Evolutionary conservation across 495 filamentous ascomycete genomes (phyloP).

Genomic region (Xylaria grammica): DNA sequence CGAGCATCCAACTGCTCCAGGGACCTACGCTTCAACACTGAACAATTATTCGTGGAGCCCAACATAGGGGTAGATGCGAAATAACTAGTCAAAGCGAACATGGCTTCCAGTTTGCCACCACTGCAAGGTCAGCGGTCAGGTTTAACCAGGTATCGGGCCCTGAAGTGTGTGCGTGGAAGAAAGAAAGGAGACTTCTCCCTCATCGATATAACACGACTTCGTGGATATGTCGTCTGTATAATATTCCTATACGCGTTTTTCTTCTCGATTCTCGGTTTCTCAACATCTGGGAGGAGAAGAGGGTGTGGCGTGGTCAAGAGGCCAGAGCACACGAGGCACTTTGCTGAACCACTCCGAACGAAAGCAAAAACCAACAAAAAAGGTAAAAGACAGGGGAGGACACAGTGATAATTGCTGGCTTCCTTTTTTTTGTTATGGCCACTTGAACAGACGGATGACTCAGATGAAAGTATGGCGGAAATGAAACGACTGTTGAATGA

Average conservation of each 20-base stretch:
- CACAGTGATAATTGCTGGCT: conserved; percentile 3
- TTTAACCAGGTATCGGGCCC: neutral
- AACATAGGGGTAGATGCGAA: conserved; percentile 25
- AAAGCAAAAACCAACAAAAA: neutral
- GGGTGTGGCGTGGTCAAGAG: conserved; percentile 29
- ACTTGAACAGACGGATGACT: conserved; percentile 19
- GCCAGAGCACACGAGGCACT: conserved; percentile 6
- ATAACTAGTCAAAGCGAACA: conserved; percentile 3
- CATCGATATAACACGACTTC: conserved; percentile 27
- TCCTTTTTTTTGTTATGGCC: conserved; percentile 12
- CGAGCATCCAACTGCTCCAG: conserved; percentile 36
- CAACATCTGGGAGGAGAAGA: conserved; percentile 30
- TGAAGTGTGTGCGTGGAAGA: conserved; percentile 12
- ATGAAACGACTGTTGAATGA: conserved; percentile 20
- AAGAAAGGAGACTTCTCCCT: conserved; percentile 21
- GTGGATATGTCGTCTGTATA: conserved; percentile 37
- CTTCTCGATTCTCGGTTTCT: conserved; percentile 29
- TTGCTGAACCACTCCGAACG: conserved; percentile 9
- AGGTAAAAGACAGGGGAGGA: neutral
- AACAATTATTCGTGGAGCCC: conserved; percentile 46
- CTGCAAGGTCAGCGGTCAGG: conserved; percentile 2
- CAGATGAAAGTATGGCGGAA: conserved; percentile 21
- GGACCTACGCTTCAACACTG: conserved; percentile 36
- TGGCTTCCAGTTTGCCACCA: conserved; percentile 17
- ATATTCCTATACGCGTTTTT: conserved; percentile 36